phyloP scores from a whole-genome alignment of 164 flowering plant genomes.

The Aristolochia contorta region DNA sequence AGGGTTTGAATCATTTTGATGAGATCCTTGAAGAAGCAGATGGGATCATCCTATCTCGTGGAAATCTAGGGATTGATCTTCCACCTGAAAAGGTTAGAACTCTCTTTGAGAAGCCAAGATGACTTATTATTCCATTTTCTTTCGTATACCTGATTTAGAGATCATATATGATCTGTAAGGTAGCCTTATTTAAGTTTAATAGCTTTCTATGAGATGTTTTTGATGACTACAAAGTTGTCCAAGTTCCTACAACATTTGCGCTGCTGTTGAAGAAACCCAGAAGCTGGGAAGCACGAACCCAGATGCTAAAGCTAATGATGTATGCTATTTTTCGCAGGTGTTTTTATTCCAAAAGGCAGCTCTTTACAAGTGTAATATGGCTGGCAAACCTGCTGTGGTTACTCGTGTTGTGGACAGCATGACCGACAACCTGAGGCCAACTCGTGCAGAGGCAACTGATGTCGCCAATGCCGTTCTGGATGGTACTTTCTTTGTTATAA shows the following conservation, averaged over 20 bases:
- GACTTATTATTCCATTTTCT: too few species aligned
- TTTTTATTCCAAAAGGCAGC: conserved; percentile 85
- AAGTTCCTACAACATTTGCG: too few species aligned
- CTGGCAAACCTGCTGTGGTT: conserved; percentile 84
- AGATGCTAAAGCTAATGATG: too few species aligned
- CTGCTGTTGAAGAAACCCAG: too few species aligned
- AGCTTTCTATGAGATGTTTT: too few species aligned
- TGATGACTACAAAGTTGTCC: too few species aligned
- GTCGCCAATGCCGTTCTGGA: conserved; percentile 85
- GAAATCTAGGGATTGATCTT: conserved; percentile 77
- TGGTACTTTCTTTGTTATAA: conserved; percentile 25
- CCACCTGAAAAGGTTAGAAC: conserved; percentile 75
- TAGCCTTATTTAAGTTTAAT: too few species aligned
- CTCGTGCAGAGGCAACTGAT: conserved; percentile 96
- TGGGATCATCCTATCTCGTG: conserved; percentile 81
- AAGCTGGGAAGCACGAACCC: too few species aligned
- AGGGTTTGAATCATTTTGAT: conserved; percentile 81
- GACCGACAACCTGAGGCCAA: conserved; percentile 89
- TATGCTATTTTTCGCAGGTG: conserved; percentile 34
- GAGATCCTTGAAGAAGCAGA: conserved; percentile 87
- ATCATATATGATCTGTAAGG: too few species aligned
- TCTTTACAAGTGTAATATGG: conserved; percentile 82
- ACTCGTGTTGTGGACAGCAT: conserved; percentile 96
- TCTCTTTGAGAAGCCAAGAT: too few species aligned
- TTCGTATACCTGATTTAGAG: too few species aligned